These are phyloP conservation scores for Paraleonurus japonicus DNA, from an alignment of 257 asterid genomes.

Conservation along the genomic window DNA sequence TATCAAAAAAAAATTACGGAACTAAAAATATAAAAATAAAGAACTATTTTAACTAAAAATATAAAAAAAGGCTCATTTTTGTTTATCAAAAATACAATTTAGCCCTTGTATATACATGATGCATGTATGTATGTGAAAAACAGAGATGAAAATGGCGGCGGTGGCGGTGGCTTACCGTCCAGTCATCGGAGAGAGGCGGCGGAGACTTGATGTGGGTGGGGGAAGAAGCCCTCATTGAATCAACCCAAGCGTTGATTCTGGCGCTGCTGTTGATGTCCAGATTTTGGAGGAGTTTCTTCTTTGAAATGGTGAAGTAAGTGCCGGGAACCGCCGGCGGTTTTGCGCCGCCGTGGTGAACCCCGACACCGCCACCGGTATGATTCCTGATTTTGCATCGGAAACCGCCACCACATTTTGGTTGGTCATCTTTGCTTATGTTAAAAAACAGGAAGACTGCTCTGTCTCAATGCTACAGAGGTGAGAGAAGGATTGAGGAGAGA, in stretches of 20 bases:
- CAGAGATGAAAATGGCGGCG: no score
- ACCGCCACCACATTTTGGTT: constrained; percentile 68
- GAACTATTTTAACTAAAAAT: no score
- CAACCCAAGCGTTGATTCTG: constrained; percentile 78
- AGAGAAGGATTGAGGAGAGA: no score
- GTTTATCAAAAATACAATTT: no score
- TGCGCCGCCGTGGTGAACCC: constrained; percentile 49
- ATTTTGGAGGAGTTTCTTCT: constrained; percentile 58
- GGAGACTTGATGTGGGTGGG: constrained; percentile 72
- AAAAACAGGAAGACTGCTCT: no score
- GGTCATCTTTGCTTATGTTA: constrained; percentile 44
- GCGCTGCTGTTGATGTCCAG: constrained; percentile 51
- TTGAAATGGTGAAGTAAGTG: constrained; percentile 55
- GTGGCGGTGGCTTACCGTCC: constrained; percentile 80
- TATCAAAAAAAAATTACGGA: no score
- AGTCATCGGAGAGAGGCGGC: constrained; percentile 46
- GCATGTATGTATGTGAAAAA: no score
- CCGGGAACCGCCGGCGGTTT: constrained; percentile 83
- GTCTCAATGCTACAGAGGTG: no score
- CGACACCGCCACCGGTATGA: constrained; percentile 51
- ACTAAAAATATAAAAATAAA: no score
- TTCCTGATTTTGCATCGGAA: constrained; percentile 46
- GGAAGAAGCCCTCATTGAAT: constrained; percentile 93
- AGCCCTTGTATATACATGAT: no score
- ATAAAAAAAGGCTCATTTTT: no score